Evolutionary conservation across 495 filamentous ascomycete genomes (phyloP).

Genomic region (Amphirosellinia nigrospora): DNA sequence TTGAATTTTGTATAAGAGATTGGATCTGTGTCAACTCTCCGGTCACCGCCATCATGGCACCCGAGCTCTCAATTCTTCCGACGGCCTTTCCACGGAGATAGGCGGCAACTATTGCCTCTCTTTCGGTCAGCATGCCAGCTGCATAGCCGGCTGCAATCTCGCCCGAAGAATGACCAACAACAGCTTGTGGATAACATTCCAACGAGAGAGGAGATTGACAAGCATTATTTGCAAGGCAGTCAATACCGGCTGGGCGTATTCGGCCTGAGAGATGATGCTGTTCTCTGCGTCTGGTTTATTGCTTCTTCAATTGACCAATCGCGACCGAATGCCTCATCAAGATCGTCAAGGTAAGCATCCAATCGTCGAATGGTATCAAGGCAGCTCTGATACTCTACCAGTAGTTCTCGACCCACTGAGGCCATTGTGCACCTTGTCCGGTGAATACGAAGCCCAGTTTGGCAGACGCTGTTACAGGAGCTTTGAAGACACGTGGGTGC

Average conservation of each 20-base stretch:
- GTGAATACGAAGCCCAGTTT: conserved; percentile 45
- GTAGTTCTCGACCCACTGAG: conserved; percentile 55
- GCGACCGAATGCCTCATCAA: conserved; percentile 35
- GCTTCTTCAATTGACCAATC: conserved; percentile 8
- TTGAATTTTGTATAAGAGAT: conserved; percentile 25
- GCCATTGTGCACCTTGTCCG: conserved; percentile 55
- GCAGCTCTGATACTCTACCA: conserved; percentile 4
- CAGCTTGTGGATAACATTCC: conserved; percentile 50
- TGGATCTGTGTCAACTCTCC: conserved; percentile 30
- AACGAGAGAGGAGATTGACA: conserved; percentile 48
- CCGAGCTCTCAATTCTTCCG: not conserved
- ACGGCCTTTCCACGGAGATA: conserved; percentile 1
- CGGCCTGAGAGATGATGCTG: not conserved
- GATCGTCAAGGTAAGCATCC: conserved; percentile 40
- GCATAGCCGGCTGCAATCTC: conserved; percentile 59
- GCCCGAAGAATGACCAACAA: conserved; percentile 63
- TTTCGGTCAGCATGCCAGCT: conserved; percentile 41
- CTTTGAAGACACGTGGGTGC: too few relatives aligned
- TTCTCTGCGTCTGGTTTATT: not conserved
- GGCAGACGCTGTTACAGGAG: too few relatives aligned
- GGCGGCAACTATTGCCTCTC: conserved; percentile 46
- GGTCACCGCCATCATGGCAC: conserved; percentile 48
- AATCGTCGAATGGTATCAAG: conserved; percentile 39
- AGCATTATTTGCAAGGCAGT: not conserved
- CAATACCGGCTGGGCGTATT: not conserved